Conservation (phyloP, 2,329 filamentous ascomycete genomes). For the Xylariaceae sp. region DNA sequence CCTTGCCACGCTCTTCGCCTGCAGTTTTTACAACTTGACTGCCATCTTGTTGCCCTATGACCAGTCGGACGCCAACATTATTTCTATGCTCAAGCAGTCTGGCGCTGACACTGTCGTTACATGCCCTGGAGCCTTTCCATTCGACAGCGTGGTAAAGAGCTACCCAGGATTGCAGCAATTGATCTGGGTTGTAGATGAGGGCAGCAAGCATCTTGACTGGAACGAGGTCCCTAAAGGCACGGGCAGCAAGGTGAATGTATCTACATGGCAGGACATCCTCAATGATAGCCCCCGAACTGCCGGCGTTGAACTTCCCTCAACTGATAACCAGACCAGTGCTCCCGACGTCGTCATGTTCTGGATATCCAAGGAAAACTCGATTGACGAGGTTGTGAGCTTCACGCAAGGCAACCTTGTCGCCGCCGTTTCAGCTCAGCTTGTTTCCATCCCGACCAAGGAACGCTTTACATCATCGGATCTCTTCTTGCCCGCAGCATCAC, state of each 20-base stretch:
- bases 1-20: slow-evolving; percentile 75
- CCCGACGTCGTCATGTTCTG: slow-evolving; percentile 63
- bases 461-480: slow-evolving; percentile 70
- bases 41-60: slow-evolving; percentile 83
- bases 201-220: slow-evolving; percentile 92
- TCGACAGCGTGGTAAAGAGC: slow-evolving; percentile 63
- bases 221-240: slow-evolving; percentile 77
- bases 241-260: slow-evolving; percentile 68
- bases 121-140: slow-evolving; percentile 78
- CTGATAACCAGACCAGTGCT: slow-evolving; percentile 49
- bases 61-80: slow-evolving; percentile 61
- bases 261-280: slow-evolving; percentile 90
- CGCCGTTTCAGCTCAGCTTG: slow-evolving; percentile 72
- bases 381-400: slow-evolving; percentile 73
- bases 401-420: slow-evolving; percentile 80
- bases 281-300: slow-evolving; percentile 59
- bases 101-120: slow-evolving; percentile 78
- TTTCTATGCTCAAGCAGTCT: slow-evolving; percentile 66
- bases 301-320: slow-evolving; percentile 58
- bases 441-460: slow-evolving; percentile 68
- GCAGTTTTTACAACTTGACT: slow-evolving; percentile 81
- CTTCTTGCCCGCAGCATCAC: slow-evolving; percentile 76
- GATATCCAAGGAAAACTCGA: slow-evolving; percentile 47
- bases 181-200: slow-evolving; percentile 89
- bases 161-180: slow-evolving; percentile 70